Percentiles rank a stretch among this genome's conserved stretches.
Conservation (phyloP, 2,329 filamentous ascomycete species). For the Lecanoromycetidae sp. region DNA sequence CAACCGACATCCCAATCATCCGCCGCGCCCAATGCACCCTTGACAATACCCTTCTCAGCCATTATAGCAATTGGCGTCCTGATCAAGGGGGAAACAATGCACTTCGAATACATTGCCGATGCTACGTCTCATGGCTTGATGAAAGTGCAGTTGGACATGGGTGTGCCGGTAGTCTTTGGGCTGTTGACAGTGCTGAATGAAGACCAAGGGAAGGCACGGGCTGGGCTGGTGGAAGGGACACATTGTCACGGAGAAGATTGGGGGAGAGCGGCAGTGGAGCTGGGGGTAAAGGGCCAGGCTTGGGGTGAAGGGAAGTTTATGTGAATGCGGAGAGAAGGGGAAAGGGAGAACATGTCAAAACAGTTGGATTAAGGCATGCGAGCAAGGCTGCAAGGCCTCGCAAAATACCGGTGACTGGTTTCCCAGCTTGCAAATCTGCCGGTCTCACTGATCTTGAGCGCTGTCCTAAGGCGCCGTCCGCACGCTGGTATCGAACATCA, state of each 20-base stretch:
- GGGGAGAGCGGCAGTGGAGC: conserved; percentile 86
- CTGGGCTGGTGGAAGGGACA: conserved; percentile 54
- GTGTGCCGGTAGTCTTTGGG: conserved; percentile 83
- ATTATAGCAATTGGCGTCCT: conserved; percentile 91
- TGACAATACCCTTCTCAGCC: conserved; percentile 66
- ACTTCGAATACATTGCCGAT: conserved; percentile 97
- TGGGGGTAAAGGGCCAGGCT: conserved; percentile 73
- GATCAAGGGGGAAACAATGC: conserved; percentile 98
- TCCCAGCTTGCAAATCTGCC: too few species aligned
- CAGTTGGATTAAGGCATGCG: background rate
- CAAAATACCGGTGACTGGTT: too few species aligned
- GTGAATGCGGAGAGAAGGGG: conserved; percentile 18
- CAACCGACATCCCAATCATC: too few species aligned
- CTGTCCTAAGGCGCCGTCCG: background rate
- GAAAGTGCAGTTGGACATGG: conserved; percentile 81
- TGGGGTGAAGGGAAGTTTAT: conserved; percentile 62
- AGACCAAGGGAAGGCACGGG: conserved; percentile 73
- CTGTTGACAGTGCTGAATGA: conserved; percentile 80
- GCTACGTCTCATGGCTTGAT: conserved; percentile 84
- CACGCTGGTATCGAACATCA: conserved; percentile 1
- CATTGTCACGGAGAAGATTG: conserved; percentile 98
- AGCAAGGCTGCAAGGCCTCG: too few species aligned
- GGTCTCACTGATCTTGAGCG: too few species aligned
- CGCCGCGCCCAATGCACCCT: conserved; percentile 21
- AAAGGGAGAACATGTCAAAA: too few species aligned